phyloP scores from a whole-genome alignment of 2,329 filamentous ascomycete genomes.

The Penicillium expansum region DNA sequence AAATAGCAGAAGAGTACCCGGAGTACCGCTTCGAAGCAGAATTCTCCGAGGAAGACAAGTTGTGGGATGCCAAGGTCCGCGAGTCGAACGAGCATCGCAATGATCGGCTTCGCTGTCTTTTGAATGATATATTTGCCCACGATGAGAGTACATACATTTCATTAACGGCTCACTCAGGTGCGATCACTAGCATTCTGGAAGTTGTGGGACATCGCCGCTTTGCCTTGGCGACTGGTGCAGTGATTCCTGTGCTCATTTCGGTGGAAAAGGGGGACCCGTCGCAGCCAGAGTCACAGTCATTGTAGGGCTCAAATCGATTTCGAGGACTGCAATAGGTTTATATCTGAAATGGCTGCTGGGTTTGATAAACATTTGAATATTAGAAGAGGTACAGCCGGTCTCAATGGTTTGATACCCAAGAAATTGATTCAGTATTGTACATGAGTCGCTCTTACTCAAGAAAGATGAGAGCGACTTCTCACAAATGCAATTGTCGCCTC shows the following conservation, averaged over 20 bases:
- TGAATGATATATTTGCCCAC: constrained; percentile 54
- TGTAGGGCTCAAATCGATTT: not conserved
- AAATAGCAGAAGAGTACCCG: constrained; percentile 51
- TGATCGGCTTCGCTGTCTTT: constrained; percentile 43
- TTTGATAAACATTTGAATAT: constrained; percentile 27
- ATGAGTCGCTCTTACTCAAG: constrained; percentile 11
- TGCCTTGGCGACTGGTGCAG: constrained; percentile 48
- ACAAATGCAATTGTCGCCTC: constrained; percentile 15
- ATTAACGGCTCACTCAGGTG: constrained; percentile 59
- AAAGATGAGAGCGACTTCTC: constrained; percentile 7
- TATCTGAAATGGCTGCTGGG: constrained; percentile 12
- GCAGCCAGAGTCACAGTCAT: not conserved
- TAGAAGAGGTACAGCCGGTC: not conserved
- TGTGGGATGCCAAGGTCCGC: constrained; percentile 50
- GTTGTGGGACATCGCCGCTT: constrained; percentile 49
- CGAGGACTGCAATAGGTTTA: not conserved
- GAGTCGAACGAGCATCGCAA: constrained; percentile 52
- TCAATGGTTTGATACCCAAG: constrained; percentile 9
- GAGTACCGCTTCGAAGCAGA: constrained; percentile 51
- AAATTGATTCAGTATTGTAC: constrained; percentile 22
- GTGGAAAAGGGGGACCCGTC: constrained; percentile 29
- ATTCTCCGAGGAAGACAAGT: constrained; percentile 54
- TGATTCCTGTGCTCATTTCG: constrained; percentile 53
- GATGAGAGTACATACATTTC: constrained; percentile 52
- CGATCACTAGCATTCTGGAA: constrained; percentile 54